phyloP scores from a whole-genome alignment of 129 eudicot species.

The Tagetes patula region DNA sequence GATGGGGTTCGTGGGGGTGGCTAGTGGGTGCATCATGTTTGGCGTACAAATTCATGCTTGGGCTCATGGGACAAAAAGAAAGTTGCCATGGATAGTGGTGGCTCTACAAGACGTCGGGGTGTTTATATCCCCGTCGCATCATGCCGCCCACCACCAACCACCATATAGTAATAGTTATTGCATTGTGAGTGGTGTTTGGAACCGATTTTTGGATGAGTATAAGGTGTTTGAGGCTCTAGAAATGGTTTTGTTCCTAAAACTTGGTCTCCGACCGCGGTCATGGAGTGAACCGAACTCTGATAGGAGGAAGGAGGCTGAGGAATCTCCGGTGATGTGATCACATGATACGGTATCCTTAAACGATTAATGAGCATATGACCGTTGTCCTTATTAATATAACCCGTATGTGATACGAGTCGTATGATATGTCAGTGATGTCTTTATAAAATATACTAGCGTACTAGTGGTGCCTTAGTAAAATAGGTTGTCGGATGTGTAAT shows the following conservation, averaged over 20 bases:
- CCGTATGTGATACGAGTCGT: no score
- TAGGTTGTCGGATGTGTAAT: no score
- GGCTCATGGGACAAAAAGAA: slow-evolving; percentile 87
- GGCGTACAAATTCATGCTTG: slow-evolving; percentile 93
- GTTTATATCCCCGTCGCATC: slow-evolving; percentile 64
- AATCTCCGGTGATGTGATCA: not conserved
- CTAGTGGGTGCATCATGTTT: slow-evolving; percentile 89
- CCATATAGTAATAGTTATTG: slow-evolving; percentile 78
- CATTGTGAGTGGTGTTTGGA: slow-evolving; percentile 92
- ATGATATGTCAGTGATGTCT: no score
- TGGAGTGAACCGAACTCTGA: slow-evolving; percentile 77
- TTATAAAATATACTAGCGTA: no score
- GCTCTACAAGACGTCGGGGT: slow-evolving; percentile 65
- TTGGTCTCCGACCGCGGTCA: slow-evolving; percentile 76
- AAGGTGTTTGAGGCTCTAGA: slow-evolving; percentile 78
- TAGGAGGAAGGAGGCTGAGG: slow-evolving; percentile 53
- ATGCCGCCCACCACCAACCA: slow-evolving; percentile 71
- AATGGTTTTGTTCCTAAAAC: slow-evolving; percentile 64
- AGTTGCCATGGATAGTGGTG: slow-evolving; percentile 63
- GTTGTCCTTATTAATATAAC: no score
- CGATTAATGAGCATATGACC: no score
- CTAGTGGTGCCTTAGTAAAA: no score
- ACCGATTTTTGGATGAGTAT: slow-evolving; percentile 55
- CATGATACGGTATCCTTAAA: no score
- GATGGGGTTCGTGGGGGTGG: slow-evolving; percentile 57